Conservation (phyloP, 2,329 filamentous ascomycete species). For the Teratosphaeria destructans region DNA sequence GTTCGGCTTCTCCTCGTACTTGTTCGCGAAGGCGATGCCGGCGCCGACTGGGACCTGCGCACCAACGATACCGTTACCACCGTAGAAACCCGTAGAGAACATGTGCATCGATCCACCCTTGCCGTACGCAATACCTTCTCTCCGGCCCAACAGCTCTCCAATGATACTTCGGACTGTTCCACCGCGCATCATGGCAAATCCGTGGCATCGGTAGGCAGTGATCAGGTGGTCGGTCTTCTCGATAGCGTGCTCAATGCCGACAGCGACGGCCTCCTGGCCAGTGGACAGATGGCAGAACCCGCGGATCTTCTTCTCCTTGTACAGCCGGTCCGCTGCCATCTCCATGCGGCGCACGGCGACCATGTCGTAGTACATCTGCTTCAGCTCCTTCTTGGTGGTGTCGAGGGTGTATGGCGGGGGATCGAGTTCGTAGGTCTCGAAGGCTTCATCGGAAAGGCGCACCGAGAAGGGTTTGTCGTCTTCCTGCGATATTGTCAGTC, state of each 20-base stretch:
- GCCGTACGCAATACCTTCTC: constrained; percentile 94
- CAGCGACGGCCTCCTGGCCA: constrained; percentile 93
- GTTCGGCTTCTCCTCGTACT: constrained; percentile 82
- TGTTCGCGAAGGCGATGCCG: constrained; percentile 90
- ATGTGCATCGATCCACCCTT: constrained; percentile 99
- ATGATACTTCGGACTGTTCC: constrained; percentile 85
- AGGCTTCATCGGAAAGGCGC: constrained; percentile 92
- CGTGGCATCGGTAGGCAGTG: constrained; percentile 98
- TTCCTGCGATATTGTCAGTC: constrained; percentile 45
- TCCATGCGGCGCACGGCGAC: constrained; percentile 94
- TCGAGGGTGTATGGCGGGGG: constrained; percentile 86
- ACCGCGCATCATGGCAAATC: constrained; percentile 94
- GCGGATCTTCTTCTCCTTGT: constrained; percentile 99
- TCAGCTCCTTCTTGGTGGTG: constrained; percentile 94
- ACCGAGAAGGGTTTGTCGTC: constrained; percentile 90
- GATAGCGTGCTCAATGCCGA: constrained; percentile 94
- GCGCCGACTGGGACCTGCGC: constrained; percentile 96
- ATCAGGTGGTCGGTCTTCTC: constrained; percentile 87
- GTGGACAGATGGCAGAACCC: constrained; percentile 99
- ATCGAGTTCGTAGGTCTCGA: constrained; percentile 98
- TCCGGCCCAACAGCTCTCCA: constrained; percentile 85
- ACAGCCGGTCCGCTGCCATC: constrained; percentile 95
- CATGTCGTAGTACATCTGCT: constrained; percentile 99
- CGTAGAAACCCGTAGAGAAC: constrained; percentile 97
- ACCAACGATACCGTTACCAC: constrained; percentile 97